Evolutionary conservation across 139 green algal species (phyloP).

Genomic region (Tetradesmus obliquus): DNA sequence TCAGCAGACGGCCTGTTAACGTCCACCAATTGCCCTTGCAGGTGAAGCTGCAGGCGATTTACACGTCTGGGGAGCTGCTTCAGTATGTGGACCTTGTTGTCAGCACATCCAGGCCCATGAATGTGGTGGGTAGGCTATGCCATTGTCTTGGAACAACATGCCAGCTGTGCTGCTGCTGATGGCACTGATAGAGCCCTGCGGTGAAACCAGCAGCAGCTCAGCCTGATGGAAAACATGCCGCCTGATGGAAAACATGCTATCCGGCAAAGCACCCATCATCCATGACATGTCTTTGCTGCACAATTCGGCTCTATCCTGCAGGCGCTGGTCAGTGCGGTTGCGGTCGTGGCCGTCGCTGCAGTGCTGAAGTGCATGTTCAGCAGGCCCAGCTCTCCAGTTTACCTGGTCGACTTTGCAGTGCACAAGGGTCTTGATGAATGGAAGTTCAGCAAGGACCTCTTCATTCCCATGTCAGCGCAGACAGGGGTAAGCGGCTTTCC

Average conservation of each 20-base stretch:
- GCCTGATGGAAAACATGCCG: neutral
- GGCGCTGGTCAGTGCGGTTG: neutral
- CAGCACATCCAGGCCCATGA: constrained; percentile 88
- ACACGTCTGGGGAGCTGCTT: constrained; percentile 75
- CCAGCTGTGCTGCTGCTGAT: neutral
- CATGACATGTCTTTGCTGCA: neutral
- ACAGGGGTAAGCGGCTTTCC: constrained; percentile 2
- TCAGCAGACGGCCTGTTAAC: neutral
- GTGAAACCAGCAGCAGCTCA: too few relatives aligned
- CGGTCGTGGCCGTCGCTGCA: neutral
- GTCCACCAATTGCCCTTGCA: constrained; percentile 52
- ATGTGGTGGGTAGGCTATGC: constrained; percentile 74
- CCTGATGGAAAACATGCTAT: neutral
- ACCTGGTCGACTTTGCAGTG: constrained; percentile 49
- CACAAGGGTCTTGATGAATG: constrained; percentile 47
- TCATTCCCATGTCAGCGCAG: constrained; percentile 29
- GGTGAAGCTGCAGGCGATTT: constrained; percentile 83
- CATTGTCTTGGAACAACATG: neutral
- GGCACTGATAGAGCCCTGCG: too few relatives aligned
- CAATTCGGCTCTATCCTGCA: neutral
- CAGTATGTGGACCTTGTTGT: constrained; percentile 67
- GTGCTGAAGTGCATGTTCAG: constrained; percentile 7
- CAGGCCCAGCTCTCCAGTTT: constrained; percentile 6
- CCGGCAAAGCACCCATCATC: neutral
- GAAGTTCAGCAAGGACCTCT: constrained; percentile 39